Base-by-base conservation (phyloP, 78 protist species). In the Chrysochromulina parva region DNA sequence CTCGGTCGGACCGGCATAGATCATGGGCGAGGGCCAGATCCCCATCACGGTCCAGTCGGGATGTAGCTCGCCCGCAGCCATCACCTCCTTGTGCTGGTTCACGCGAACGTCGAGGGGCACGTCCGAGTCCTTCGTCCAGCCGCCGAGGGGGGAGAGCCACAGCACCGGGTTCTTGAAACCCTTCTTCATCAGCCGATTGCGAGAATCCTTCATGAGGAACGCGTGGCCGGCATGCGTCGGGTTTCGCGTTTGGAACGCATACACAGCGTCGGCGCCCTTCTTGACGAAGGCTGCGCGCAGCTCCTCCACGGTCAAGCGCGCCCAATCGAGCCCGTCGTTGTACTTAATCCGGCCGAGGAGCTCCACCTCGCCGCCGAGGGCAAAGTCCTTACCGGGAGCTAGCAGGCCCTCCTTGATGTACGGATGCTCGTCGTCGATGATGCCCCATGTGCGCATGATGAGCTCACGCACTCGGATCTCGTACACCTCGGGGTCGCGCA, bases 61-160 rank as follows among this genome's bases (percentile, higher is more conserved):
- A 85, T 89, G 89, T 4, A 91, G 90, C 93, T 84, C 85, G 10
- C 84, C 86, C 59, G 87, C 90, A 16, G 50, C 85, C n/a, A 85
- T 50, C 65, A 69, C 55, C 59, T 16, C 91, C 19, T 91, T 19
- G 90, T 91, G 93, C 90, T 91, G 93, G 69, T 91, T 59, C 65
- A 91, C 81, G 62, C 93, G 87, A 58, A 85, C 82, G 85, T 91
- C 93, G 71, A 91, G 88, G 24, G 93, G 93, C 66, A 91, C 89
- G 86, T 91, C 93, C 24, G 73, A 86, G 26, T 2, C 19, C 93
- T 91, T 91, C 54, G 93, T 91, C 93, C 93, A 91, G 22, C 93
- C 93, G 59, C 93, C 93, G 89, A 91, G 88, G 47, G 93, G 93
- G 16, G 93, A 81, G 85, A 91, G 93, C 93, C 93, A 91, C 55